Evolutionary conservation across 140 eudicot genomes (phyloP).

Genomic region (Erigeron philadelphicus): DNA sequence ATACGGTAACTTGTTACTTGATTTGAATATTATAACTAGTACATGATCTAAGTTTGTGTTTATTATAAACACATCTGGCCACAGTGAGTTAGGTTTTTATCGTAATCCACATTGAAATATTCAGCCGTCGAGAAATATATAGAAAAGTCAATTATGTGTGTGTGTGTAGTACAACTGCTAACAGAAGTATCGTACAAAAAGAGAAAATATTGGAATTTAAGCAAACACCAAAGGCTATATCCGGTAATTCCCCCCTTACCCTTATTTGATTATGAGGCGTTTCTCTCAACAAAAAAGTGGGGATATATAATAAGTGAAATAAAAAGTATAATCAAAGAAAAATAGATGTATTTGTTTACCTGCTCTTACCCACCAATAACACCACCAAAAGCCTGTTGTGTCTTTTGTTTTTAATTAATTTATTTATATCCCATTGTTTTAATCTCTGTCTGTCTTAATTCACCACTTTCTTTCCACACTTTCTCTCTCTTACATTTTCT

Average conservation of each 20-base stretch:
- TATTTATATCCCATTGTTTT: constrained; percentile 5
- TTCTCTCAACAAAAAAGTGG: background rate
- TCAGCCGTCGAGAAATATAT: constrained; percentile 32
- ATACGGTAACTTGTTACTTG: too few species aligned
- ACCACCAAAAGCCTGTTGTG: constrained; percentile 11
- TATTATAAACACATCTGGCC: too few species aligned
- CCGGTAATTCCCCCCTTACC: constrained; percentile 30
- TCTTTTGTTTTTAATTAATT: background rate
- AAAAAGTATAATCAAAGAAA: background rate
- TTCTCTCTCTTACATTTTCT: constrained; percentile 32
- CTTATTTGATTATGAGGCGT: background rate
- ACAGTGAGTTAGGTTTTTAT: background rate
- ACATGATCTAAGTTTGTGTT: too few species aligned
- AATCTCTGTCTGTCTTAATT: constrained; percentile 25
- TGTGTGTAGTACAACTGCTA: constrained; percentile 39
- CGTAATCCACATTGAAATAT: constrained; percentile 9
- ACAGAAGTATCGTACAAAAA: constrained; percentile 34
- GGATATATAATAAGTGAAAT: background rate
- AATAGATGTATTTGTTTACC: constrained; percentile 32
- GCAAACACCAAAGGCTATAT: constrained; percentile 26
- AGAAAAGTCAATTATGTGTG: constrained; percentile 22
- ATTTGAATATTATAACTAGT: too few species aligned
- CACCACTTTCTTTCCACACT: constrained; percentile 25
- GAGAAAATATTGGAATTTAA: constrained; percentile 23
- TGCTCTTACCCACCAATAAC: constrained; percentile 36